These are phyloP conservation scores for Adiantum capillusveneris DNA, from an alignment of 75 land plant species.

Conservation along the genomic window DNA sequence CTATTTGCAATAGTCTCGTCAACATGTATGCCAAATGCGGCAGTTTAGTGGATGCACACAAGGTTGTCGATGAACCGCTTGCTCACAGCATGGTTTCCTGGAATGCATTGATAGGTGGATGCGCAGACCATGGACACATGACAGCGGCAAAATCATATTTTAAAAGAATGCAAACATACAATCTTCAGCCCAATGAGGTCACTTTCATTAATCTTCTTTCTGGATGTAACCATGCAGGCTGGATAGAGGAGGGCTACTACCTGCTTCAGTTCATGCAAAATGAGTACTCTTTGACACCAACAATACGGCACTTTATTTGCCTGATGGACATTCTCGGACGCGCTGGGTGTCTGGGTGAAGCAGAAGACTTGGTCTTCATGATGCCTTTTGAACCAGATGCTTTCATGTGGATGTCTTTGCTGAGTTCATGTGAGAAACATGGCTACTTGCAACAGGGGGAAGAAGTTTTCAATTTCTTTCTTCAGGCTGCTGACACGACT, in stretches of 20 bases:
- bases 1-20: conserved; percentile 22
- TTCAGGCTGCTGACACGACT: conserved; percentile 6
- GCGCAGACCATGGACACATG: not conserved
- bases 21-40: conserved; percentile 44
- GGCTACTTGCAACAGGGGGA: conserved; percentile 13
- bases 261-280: conserved; percentile 3
- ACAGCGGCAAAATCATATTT: not conserved
- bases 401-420: conserved; percentile 19
- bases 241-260: conserved; percentile 1
- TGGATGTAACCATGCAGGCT: conserved; percentile 7
- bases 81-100: conserved; percentile 34
- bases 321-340: conserved; percentile 18
- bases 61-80: conserved; percentile 55
- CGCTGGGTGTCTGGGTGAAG: conserved; percentile 13
- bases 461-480: not conserved
- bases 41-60: conserved; percentile 25
- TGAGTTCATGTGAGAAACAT: conserved; percentile 10
- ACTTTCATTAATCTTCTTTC: conserved; percentile 9
- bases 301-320: conserved; percentile 17
- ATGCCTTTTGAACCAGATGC: conserved; percentile 15
- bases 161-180: not conserved
- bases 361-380: conserved; percentile 9
- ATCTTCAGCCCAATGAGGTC: not conserved
- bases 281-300: conserved; percentile 3
- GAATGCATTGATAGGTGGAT: conserved; percentile 46